These are phyloP conservation scores for Colletotrichum australisinense DNA, from an alignment of 2,329 filamentous ascomycete genomes.

Conservation along the genomic window DNA sequence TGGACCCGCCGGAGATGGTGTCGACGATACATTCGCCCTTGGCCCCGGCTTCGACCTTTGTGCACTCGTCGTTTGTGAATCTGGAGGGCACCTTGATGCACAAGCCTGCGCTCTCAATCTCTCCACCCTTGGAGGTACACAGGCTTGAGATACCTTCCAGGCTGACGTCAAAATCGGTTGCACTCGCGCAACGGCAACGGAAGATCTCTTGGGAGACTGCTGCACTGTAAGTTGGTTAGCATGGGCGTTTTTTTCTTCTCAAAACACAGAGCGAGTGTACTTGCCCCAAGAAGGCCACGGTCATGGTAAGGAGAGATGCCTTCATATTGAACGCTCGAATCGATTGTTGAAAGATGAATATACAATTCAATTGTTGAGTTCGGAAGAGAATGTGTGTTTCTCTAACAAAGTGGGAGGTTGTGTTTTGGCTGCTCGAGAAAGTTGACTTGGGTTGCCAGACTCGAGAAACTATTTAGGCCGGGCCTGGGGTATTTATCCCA, in stretches of 20 bases:
- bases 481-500: too few species aligned
- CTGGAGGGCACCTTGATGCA: neutral
- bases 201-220: neutral
- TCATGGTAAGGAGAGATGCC: neutral
- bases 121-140: neutral
- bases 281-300: neutral
- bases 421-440: too few species aligned
- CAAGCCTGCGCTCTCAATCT: neutral
- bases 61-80: conserved; percentile 9
- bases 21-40: conserved; percentile 14
- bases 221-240: neutral
- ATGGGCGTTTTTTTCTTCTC: neutral
- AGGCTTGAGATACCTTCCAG: neutral
- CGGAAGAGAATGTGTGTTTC: too few species aligned
- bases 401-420: too few species aligned
- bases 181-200: conserved; percentile 17
- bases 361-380: too few species aligned
- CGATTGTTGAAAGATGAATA: too few species aligned
- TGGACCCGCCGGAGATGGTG: neutral
- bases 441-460: too few species aligned
- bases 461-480: too few species aligned
- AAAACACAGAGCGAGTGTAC: neutral
- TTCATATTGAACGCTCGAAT: neutral
- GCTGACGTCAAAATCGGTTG: neutral
- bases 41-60: neutral